phyloP scores from a whole-genome alignment of 768 basidiomycete genomes.

The Tulasnella calospora region DNA sequence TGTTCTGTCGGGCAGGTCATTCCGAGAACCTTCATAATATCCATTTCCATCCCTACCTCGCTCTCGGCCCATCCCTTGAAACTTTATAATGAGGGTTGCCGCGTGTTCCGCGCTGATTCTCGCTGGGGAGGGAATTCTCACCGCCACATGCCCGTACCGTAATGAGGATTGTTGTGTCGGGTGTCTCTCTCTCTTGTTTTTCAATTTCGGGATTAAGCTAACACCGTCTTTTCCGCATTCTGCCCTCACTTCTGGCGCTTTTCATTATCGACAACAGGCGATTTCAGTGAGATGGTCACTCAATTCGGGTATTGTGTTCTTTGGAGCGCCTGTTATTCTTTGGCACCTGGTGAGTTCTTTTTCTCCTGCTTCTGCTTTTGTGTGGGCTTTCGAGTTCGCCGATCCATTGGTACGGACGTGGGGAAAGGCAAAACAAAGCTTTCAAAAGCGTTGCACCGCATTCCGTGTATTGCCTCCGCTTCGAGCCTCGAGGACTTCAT shows the following conservation, averaged over 20 bases:
- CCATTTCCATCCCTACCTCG: background rate
- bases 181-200: background rate
- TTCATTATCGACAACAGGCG: conserved; percentile 37
- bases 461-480: background rate
- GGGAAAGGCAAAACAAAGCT: conserved; percentile 1
- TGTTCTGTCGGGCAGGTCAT: background rate
- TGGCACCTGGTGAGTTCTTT: conserved; percentile 60
- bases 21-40: background rate
- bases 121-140: background rate
- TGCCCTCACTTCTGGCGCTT: background rate
- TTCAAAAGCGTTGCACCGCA: background rate
- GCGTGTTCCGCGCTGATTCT: background rate
- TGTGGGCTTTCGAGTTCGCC: background rate
- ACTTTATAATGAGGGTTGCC: background rate
- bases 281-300: conserved; percentile 95
- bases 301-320: conserved; percentile 90
- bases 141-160: background rate
- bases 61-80: conserved; percentile 1
- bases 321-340: conserved; percentile 92
- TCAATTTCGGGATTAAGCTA: conserved; percentile 8
- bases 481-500: conserved; percentile 6
- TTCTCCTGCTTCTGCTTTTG: background rate
- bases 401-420: background rate
- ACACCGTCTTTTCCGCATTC: conserved; percentile 5
- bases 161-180: background rate